Evolutionary conservation across 1,139 yeast species (phyloP), one percentile per base, ranked within the genome.

Genomic region (Lizanozyma gosingica): DNA sequence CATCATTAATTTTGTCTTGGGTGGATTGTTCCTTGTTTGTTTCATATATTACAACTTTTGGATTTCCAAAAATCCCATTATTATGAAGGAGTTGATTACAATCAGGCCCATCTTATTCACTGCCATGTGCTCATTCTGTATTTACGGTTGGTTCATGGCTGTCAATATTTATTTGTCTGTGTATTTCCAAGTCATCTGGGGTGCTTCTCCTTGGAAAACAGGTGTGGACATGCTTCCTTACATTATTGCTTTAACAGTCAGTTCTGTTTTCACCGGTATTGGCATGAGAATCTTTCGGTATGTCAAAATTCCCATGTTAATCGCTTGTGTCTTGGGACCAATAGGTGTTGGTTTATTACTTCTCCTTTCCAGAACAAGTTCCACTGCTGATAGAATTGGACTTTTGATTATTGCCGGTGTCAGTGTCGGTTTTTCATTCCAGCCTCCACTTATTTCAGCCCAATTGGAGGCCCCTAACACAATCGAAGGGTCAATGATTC

Each of bases 191-290:
- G 73, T 76, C 15, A 67, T 73, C 22, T 62, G 62, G 43, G 60
- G 65, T 40, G 69, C 67, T 17, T 50, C 64, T 16, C 74, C 86
- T 1, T 70, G 76, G 63, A 63, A 67, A 43, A 74, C 86, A 1
- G 85, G 87, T 33, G 60, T 80, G 35, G 73, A 73, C 46, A 54
- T 78, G 46, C 56, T 81, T 27, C 82, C 86, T 1, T 48, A 70
- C 47, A 67, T 80, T 36, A 54, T 81, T 29, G 59, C 80, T 1
- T 71, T 78, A 3, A 68, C 80, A 3, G 35, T 78, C 3, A 47
- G 75, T 1, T 69, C 81, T 1, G 57, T 73, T 1, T 35, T 55
- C 14, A 63, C 67, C 34, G 85, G 84, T 22, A 47, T 71, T 1
- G 47, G 69, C 37, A 65, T 78, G 45, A 60, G 71, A 37, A 62